Conservation (phyloP, 345 rosid species). For the Zanthoxylum bungeanum region DNA sequence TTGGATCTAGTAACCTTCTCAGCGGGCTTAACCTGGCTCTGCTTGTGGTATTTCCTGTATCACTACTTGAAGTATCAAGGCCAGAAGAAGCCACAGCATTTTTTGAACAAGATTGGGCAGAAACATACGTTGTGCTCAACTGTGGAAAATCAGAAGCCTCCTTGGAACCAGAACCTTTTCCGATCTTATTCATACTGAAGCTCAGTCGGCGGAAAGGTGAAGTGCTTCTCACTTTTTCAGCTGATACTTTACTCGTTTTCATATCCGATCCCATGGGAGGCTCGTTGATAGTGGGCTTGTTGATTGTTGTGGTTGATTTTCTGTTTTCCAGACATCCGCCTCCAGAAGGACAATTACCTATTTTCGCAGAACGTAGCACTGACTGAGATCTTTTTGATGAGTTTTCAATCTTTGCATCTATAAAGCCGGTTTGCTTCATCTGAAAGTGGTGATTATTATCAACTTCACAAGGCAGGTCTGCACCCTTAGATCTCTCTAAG, state of each 20-base stretch:
- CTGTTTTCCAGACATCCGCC: conserved; percentile 32
- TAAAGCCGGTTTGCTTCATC: conserved; percentile 24
- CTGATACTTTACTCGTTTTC: conserved; percentile 30
- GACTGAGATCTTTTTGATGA: conserved; percentile 34
- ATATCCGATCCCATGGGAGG: conserved; percentile 31
- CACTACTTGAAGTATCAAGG: conserved; percentile 26
- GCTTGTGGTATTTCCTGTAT: conserved; percentile 33
- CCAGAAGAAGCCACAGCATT: conserved; percentile 35
- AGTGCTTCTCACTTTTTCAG: conserved; percentile 63
- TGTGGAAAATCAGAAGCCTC: conserved; percentile 38
- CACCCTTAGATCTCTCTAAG: conserved; percentile 28
- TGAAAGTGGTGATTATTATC: conserved; percentile 29
- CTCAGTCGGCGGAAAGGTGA: conserved; percentile 75
- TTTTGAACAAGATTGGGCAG: conserved; percentile 40
- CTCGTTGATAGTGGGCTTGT: conserved; percentile 17
- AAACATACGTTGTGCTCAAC: conserved; percentile 25
- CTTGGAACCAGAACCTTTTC: conserved; percentile 46
- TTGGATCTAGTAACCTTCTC: conserved; percentile 76
- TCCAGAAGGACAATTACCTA: conserved; percentile 26
- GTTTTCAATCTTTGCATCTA: conserved; percentile 25
- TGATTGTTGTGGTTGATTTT: conserved; percentile 21
- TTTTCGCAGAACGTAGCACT: conserved; percentile 28
- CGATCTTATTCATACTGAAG: conserved; percentile 49
- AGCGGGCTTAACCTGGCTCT: conserved; percentile 76
- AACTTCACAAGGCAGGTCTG: conserved; percentile 32